Base-by-base conservation (phyloP, 2,329 filamentous ascomycete species). In the Cladophialophora yegresii region DNA sequence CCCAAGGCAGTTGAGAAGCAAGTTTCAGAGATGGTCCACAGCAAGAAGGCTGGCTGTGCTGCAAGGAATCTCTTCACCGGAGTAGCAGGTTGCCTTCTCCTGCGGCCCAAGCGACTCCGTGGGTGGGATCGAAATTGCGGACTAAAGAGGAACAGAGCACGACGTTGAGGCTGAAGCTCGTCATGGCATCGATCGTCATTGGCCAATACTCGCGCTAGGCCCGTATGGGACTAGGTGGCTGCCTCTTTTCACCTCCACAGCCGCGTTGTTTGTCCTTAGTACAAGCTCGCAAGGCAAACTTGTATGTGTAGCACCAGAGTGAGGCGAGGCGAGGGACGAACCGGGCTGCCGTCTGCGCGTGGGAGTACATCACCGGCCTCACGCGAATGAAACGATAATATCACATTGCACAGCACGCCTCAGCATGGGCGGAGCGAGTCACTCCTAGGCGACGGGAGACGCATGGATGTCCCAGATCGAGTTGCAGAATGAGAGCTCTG, bases 401-500 rank as follows among this genome's bases (percentile, higher is more conserved):
- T 51, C 58, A 61, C 58, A 40, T 22, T 36, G 33, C 36, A 33
- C 20, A 53, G 45, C 61, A 51, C 30, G 30, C 30, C 13, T 22
- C 13, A 58, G 40, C 30, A 49, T 45, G 55, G 36, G 36, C 36
- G n/a, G 16, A 43, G 2, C 36, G 36, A 40, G 36, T 40, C 36
- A 40, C 36, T 16, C 16, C 16, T 16, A 13, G 36, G 36, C 13
- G 4, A 40, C 36, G 16, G 36, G 8, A n/a, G 5, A 43, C 36
- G 36, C 36, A 43, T 43, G 36, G 36, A 43, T 43, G 7, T n/a
- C 36, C 36, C 36, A 43, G 36, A 20, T 16, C 36, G 20, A 63
- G 54, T 59, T 49, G 55, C 47, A 53, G 28, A 54, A 54, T 33
- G 47, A 20, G 36, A 63, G 61, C 54, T 63, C 49, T 36, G 61